Percentiles rank a stretch among this genome's conserved stretches.
Evolutionary conservation across 1,284 basidiomycete genomes (phyloP).

Genomic region (Cryptococcus jaspeensis): DNA sequence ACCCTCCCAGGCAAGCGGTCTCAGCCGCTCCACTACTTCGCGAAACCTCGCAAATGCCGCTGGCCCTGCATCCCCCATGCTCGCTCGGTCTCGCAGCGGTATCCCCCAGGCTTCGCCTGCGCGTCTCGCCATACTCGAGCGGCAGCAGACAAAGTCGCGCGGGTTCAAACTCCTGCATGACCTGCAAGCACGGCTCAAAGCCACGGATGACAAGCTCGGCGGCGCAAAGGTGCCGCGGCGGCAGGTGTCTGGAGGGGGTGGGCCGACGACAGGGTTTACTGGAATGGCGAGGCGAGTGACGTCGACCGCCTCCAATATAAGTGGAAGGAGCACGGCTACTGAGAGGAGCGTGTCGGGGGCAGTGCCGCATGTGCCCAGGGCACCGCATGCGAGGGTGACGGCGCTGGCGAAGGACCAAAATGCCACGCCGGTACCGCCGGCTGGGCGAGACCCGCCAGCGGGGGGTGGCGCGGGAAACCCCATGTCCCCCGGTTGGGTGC

Average conservation of each 20-base stretch:
- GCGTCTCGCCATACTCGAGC: slow-evolving; percentile 10
- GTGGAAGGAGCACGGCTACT: not conserved
- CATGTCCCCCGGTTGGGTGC: slow-evolving; percentile 43
- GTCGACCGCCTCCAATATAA: slow-evolving; percentile 1
- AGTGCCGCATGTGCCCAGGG: not conserved
- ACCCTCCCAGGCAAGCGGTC: slow-evolving; percentile 30
- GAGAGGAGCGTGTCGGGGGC: not conserved
- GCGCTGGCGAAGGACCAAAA: slow-evolving; percentile 8
- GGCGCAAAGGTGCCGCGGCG: slow-evolving; percentile 33
- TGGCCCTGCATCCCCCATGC: slow-evolving; percentile 18
- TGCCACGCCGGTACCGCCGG: slow-evolving; percentile 6
- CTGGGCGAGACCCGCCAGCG: not conserved
- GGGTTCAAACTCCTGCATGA: slow-evolving; percentile 42
- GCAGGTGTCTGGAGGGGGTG: slow-evolving; percentile 34
- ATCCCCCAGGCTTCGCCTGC: slow-evolving; percentile 14
- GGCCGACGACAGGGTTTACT: not conserved
- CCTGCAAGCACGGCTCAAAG: slow-evolving; percentile 41
- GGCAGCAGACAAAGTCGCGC: slow-evolving; percentile 34
- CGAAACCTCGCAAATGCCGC: slow-evolving; percentile 34
- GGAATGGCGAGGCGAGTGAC: slow-evolving; percentile 1
- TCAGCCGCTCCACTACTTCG: slow-evolving; percentile 39
- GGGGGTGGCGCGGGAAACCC: slow-evolving; percentile 3
- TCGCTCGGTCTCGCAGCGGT: slow-evolving; percentile 4
- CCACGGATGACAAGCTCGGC: slow-evolving; percentile 43
- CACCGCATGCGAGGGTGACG: slow-evolving; percentile 20